Evolutionary conservation across 225 moss, liverwort and hornwort species (phyloP), one percentile per base, ranked within the genome.

Genomic region (Pseudoscleropodium purum): DNA sequence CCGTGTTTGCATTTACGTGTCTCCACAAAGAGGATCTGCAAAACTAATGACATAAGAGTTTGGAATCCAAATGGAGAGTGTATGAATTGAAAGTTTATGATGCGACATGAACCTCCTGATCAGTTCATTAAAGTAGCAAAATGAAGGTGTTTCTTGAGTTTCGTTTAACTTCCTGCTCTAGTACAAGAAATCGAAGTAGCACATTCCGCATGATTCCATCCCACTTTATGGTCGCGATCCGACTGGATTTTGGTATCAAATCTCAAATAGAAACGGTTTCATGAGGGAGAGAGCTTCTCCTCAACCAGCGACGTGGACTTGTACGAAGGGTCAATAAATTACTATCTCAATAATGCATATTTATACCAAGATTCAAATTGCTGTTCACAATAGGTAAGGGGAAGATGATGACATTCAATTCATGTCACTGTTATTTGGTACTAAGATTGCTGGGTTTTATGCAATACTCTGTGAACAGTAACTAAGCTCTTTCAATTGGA

Each of bases 11-110:
- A 68, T 54, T 65, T 20, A n/a, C 14, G 15, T 19, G 19, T 33
- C 56, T 70, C 62, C 14, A 51, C 1, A 51, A 6, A n/a, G 16
- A 82, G 36, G 25, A 29, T 7, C 1, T 84, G 20, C 36, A 64
- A 24, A 66, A 60, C 30, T 75, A 36, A 41, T 68, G 63, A 45
- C 16, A 79, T 17, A 66, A 63, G 85, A 82, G 85, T 85, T 90
- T 27, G 85, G 89, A 92, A 91, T 91, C 59, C 77, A 81, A 57
- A 70, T 81, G 89, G 15, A 70, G 89, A 92, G 92, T 89, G 89
- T 84, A 81, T 81, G 91, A 87, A 49, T 89, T 30, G 0, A 89
- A 69, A 89, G 76, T 79, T 89, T 91, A 81, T 63, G 87, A 87
- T 91, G 91, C 72, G 2, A 64, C 76, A 87, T 89, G 85, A 85